phyloP scores from a whole-genome alignment of 768 basidiomycete genomes.

The Suillus luteus region DNA sequence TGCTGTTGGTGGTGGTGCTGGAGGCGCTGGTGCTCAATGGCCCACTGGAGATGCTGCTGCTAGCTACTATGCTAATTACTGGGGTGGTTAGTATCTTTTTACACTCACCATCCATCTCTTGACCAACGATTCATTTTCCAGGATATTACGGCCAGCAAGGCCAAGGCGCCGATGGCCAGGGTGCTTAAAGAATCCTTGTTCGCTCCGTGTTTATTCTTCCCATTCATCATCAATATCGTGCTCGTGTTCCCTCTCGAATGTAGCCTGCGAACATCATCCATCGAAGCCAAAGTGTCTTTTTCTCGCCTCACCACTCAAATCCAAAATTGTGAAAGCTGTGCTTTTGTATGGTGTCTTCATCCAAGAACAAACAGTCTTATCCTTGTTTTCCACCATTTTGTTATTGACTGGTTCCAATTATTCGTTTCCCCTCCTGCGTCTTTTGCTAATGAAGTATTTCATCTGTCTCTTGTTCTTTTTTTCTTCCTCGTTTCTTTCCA shows the following conservation, averaged over 20 bases:
- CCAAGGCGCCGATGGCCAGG: constrained; percentile 56
- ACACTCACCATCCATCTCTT: neutral
- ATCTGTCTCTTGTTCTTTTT: constrained; percentile 18
- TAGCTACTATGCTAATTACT: constrained; percentile 79
- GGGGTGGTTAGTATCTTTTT: constrained; percentile 63
- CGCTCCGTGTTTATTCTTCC: constrained; percentile 29
- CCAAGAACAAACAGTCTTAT: constrained; percentile 33
- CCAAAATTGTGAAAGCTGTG: constrained; percentile 33
- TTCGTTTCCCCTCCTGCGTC: constrained; percentile 14
- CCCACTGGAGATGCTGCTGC: constrained; percentile 70
- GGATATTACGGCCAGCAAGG: constrained; percentile 83
- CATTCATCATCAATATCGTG: constrained; percentile 26
- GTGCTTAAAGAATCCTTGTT: constrained; percentile 30
- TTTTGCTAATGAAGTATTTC: constrained; percentile 23
- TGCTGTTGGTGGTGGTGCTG: constrained; percentile 48
- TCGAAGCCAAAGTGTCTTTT: constrained; percentile 25
- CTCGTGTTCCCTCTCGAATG: constrained; percentile 28
- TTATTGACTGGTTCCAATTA: constrained; percentile 20
- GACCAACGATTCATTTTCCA: constrained; percentile 32
- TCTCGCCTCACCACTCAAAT: constrained; percentile 32
- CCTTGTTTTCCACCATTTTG: constrained; percentile 27
- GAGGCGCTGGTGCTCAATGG: constrained; percentile 77
- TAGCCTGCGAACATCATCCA: constrained; percentile 32
- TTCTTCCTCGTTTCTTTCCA: constrained; percentile 15
- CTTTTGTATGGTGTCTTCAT: constrained; percentile 34